Evolutionary conservation across 2,329 filamentous ascomycete species (phyloP), one percentile per base, ranked within the genome.

Genomic region (Fusarium sp.): DNA sequence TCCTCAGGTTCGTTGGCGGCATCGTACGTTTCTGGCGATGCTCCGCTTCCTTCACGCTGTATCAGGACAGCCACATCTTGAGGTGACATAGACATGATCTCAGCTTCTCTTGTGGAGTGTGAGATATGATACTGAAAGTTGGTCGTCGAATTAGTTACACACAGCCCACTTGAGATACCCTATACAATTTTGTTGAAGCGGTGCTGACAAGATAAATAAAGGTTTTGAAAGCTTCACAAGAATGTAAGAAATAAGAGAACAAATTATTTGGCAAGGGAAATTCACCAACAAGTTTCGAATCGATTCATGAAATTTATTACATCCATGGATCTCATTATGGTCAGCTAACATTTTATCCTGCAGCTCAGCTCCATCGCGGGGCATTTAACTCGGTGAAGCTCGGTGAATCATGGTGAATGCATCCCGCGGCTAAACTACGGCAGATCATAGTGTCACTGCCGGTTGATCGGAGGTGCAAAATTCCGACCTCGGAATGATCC

Each of bases 21-120:
- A 36, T 81, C 80, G 22, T 79, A 76, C 9, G 76, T 72, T 35
- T 78, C 74, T 22, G 77, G 70, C 6, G 73, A 71, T 36, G 75
- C 67, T 6, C 76, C 75, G 32, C 81, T 80, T 20, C 81, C 81
- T 50, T 82, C 78, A 28, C 77, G 74, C 62, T 78, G 77, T 20
- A 86, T 78, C 20, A 87, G 74, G 6, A 75, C 74, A 48, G 80
- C 79, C 35, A 87, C 77, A 26, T 85, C 83, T 44, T 82, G 79
- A 9, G 83, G 78, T 41, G 78, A 82, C 80, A 84, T 44, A 14
- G 58, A 42, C 75, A 78, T 77, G 28, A 39, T 67, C 30, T 56
- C n/a, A 18, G 15, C 22, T 14, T 15, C 26, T 18, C 17, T 36
- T 2, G 45, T 17, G 15, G 22, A 8, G 18, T 24, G 22, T 48